phyloP scores from a whole-genome alignment of 306 rosid genomes.

The Arachis stenosperma region DNA sequence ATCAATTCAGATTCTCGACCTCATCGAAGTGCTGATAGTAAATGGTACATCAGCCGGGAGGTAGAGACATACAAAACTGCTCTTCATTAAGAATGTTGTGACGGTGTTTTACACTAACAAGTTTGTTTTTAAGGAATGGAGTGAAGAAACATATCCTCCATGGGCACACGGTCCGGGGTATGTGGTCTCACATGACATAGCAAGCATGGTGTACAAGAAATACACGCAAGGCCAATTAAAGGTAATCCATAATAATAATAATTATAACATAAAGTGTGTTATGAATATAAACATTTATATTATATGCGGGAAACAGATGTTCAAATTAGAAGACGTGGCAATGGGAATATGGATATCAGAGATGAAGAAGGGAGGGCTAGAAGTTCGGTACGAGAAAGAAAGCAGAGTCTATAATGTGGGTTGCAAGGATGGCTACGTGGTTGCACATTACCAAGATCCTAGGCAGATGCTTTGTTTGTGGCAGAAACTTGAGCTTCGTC shows the following conservation, averaged over 20 bases:
- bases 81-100: background rate
- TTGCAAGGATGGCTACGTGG: conserved; percentile 82
- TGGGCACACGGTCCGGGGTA: conserved; percentile 99
- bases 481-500: conserved; percentile 82
- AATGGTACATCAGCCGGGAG: conserved; percentile 95
- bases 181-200: conserved; percentile 85
- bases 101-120: no score
- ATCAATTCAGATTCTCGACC: conserved; percentile 88
- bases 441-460: conserved; percentile 98
- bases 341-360: conserved; percentile 97
- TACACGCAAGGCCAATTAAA: conserved; percentile 67
- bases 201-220: conserved; percentile 61
- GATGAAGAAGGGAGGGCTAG: conserved; percentile 70
- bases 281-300: background rate
- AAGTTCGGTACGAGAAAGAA: conserved; percentile 71
- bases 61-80: conserved; percentile 38
- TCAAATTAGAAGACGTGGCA: conserved; percentile 95
- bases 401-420: conserved; percentile 65
- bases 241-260: conserved; percentile 47
- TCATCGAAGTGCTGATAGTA: conserved; percentile 83
- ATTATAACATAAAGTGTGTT: background rate
- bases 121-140: conserved; percentile 80
- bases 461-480: conserved; percentile 95
- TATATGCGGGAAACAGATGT: conserved; percentile 64
- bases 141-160: conserved; percentile 80